Evolutionary conservation across 768 basidiomycete genomes (phyloP).

Genomic region (Galerina marginata): DNA sequence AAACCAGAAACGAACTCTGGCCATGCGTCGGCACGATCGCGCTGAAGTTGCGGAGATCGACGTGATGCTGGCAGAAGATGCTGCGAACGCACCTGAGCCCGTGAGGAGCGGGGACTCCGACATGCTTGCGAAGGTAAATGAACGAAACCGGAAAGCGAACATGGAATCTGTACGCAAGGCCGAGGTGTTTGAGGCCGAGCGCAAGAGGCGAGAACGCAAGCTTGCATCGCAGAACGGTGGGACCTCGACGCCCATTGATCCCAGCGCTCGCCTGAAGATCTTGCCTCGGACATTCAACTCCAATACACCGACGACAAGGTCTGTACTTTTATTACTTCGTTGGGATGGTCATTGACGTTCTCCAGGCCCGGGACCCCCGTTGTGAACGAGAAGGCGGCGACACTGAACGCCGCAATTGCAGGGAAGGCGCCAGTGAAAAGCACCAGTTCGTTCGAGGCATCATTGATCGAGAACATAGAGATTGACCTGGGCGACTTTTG

Average conservation of each 20-base stretch:
- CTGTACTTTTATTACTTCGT: constrained; percentile 26
- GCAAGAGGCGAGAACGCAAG: constrained; percentile 73
- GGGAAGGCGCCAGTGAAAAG: constrained; percentile 27
- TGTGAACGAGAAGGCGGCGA: constrained; percentile 30
- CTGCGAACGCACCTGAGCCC: constrained; percentile 21
- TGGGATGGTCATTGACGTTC: constrained; percentile 5
- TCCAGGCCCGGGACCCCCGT: constrained; percentile 54
- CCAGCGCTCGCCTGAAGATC: constrained; percentile 72
- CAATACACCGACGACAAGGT: constrained; percentile 66
- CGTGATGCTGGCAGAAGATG: constrained; percentile 56
- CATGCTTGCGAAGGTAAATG: constrained; percentile 81
- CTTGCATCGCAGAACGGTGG: constrained; percentile 45
- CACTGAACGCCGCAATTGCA: constrained; percentile 15
- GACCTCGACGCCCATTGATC: constrained; percentile 52
- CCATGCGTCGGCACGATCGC: constrained; percentile 73
- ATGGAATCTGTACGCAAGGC: constrained; percentile 79
- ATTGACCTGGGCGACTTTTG: constrained; percentile 83
- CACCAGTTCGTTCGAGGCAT: constrained; percentile 55
- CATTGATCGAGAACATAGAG: constrained; percentile 70
- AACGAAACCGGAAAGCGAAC: constrained; percentile 88
- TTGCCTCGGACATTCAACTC: constrained; percentile 61
- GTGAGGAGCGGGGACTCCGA: constrained; percentile 39
- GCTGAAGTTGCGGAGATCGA: constrained; percentile 68
- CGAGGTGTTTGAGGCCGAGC: constrained; percentile 71
- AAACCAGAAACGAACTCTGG: constrained; percentile 73